phyloP scores from a whole-genome alignment of 2,329 filamentous ascomycete species.

The Trichoderma aggressivum region DNA sequence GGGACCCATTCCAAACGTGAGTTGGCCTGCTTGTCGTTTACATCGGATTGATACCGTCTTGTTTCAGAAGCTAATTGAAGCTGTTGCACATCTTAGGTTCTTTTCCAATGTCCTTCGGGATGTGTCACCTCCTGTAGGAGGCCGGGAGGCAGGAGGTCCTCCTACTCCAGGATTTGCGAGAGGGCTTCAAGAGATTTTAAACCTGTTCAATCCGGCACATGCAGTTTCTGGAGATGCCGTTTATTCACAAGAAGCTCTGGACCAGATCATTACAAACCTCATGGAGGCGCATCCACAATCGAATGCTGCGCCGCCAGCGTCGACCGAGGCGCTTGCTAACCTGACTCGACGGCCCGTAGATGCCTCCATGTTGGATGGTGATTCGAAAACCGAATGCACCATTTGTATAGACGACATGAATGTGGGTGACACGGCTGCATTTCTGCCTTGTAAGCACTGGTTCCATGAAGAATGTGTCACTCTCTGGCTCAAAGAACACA shows the following conservation, averaged over 20 bases:
- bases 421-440: constrained; percentile 68
- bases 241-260: constrained; percentile 85
- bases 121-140: constrained; percentile 33
- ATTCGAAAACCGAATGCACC: constrained; percentile 77
- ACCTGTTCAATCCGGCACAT: constrained; percentile 51
- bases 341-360: constrained; percentile 71
- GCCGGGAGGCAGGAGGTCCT: constrained; percentile 25
- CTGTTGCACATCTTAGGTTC: constrained; percentile 35
- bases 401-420: constrained; percentile 90
- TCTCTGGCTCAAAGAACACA: constrained; percentile 83
- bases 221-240: constrained; percentile 72
- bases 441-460: constrained; percentile 88
- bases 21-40: constrained; percentile 19
- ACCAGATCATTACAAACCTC: constrained; percentile 80
- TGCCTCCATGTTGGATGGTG: constrained; percentile 61
- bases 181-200: constrained; percentile 52
- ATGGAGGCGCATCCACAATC: constrained; percentile 79
- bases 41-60: background rate
- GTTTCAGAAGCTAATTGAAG: background rate
- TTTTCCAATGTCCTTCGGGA: constrained; percentile 46
- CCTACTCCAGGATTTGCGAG: constrained; percentile 27
- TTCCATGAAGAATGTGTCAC: constrained; percentile 82
- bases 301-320: constrained; percentile 78
- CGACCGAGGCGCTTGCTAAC: constrained; percentile 67
- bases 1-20: constrained; percentile 50